Conservation (phyloP, 495 filamentous ascomycete species). For the Lasiosphaeris hirsuta region DNA sequence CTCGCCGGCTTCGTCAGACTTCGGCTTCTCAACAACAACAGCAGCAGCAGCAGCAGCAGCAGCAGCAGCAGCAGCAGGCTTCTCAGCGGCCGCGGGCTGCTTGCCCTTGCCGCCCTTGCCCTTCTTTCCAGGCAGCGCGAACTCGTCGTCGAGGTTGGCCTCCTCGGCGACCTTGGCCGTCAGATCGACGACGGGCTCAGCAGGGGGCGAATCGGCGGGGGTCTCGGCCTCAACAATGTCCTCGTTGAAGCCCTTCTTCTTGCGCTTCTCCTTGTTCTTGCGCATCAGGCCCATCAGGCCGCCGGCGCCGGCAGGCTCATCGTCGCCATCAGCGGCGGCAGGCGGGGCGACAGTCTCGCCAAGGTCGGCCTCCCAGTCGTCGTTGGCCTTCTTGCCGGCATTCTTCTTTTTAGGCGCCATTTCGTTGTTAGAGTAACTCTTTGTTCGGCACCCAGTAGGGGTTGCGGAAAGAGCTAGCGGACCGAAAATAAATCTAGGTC, state of each 20-base stretch:
- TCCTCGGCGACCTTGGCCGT: conserved; percentile 76
- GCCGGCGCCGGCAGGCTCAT: conserved; percentile 47
- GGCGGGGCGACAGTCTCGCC: conserved; percentile 65
- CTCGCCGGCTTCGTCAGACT: conserved; percentile 37
- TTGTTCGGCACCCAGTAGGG: not conserved
- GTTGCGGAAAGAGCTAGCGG: too few species aligned
- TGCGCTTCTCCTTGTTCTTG: conserved; percentile 88
- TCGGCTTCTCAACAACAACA: conserved; percentile 41
- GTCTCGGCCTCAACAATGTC: conserved; percentile 75
- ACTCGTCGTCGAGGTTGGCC: conserved; percentile 81
- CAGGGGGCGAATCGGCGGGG: conserved; percentile 41
- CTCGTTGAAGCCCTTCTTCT: conserved; percentile 81
- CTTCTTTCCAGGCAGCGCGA: conserved; percentile 85
- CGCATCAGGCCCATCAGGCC: conserved; percentile 83
- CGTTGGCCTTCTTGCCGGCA: conserved; percentile 78
- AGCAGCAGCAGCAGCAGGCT: conserved; percentile 50
- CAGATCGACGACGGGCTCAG: conserved; percentile 47
- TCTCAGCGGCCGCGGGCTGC: conserved; percentile 59
- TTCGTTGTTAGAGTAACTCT: not conserved
- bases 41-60: conserved; percentile 48
- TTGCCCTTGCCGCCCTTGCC: conserved; percentile 90
- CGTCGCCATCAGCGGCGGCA: conserved; percentile 52
- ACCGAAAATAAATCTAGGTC: too few species aligned
- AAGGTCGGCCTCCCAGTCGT: conserved; percentile 96
- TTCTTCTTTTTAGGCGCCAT: conserved; percentile 98